Percentiles rank a stretch among this genome's conserved stretches.
Evolutionary conservation across 2,329 filamentous ascomycete species (phyloP).

Genomic region (Diaporthe sp.): DNA sequence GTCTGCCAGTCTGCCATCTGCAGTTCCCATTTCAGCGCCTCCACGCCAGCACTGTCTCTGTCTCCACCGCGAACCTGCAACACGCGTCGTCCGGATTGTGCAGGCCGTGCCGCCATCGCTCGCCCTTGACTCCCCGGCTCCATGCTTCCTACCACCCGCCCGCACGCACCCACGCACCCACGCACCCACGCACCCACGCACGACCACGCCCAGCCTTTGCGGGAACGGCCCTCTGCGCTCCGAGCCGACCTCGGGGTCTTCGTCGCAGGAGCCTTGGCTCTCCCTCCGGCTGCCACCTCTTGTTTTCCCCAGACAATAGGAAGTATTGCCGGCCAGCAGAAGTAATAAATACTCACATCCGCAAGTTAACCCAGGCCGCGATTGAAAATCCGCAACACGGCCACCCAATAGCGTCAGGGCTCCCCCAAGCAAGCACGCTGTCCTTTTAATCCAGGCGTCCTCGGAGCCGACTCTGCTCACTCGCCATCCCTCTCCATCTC

Average conservation of each 20-base stretch:
- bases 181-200: not conserved
- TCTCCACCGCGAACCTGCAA: slow-evolving; percentile 1
- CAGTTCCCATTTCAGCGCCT: not conserved
- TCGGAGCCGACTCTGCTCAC: not conserved
- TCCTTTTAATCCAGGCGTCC: not conserved
- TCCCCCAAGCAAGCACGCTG: not conserved
- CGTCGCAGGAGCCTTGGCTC: slow-evolving; percentile 8
- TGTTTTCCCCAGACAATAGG: slow-evolving; percentile 18
- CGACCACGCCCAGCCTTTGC: slow-evolving; percentile 2
- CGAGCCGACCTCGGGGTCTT: slow-evolving; percentile 18
- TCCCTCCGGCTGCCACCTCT: not conserved
- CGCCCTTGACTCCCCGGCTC: not conserved
- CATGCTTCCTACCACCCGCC: not conserved
- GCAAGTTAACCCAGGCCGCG: not conserved
- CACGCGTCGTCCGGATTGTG: not conserved
- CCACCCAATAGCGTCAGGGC: not conserved
- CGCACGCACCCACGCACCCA: not conserved
- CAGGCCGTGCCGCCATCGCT: not conserved
- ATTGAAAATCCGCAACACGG: not conserved
- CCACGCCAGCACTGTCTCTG: not conserved
- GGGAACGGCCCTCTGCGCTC: slow-evolving; percentile 15
- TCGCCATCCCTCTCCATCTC: not conserved
- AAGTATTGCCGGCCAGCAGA: not conserved
- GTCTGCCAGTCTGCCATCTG: not conserved
- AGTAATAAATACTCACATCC: not conserved